phyloP scores from a whole-genome alignment of 352 stramenopile species.

The Pythium dissotocum region DNA sequence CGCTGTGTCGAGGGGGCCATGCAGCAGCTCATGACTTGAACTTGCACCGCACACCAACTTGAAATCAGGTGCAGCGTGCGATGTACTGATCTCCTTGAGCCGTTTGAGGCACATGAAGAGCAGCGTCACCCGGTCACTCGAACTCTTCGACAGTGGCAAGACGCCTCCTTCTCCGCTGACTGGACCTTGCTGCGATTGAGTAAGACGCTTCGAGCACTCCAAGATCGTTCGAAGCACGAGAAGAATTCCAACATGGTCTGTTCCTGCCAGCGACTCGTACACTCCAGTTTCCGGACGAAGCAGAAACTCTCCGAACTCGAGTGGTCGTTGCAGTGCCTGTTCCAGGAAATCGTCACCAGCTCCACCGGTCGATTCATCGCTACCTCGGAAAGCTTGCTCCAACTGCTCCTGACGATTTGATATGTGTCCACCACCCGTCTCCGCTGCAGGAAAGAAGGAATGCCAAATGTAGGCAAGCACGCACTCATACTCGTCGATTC shows the following conservation, averaged over 20 bases:
- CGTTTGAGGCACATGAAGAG: constrained; percentile 84
- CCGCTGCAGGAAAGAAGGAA: constrained; percentile 30
- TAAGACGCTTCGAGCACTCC: constrained; percentile 67
- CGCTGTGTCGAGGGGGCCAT: constrained; percentile 7
- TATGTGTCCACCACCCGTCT: background rate
- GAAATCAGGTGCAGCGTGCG: constrained; percentile 36
- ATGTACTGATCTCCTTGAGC: constrained; percentile 49
- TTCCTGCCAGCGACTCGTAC: constrained; percentile 60
- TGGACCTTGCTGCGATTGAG: constrained; percentile 21
- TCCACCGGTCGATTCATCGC: constrained; percentile 11
- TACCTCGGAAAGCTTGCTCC: constrained; percentile 58
- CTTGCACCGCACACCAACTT: constrained; percentile 55
- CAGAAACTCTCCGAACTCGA: constrained; percentile 58
- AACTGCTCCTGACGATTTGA: constrained; percentile 56
- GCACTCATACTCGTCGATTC: constrained; percentile 61
- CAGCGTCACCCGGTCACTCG: constrained; percentile 57
- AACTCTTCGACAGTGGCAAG: constrained; percentile 56
- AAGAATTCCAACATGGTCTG: constrained; percentile 70
- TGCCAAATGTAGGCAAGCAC: constrained; percentile 64
- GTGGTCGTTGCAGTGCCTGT: constrained; percentile 56
- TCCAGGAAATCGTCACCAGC: constrained; percentile 56
- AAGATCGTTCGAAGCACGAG: constrained; percentile 70
- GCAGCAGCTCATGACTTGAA: constrained; percentile 42
- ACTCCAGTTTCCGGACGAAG: constrained; percentile 37
- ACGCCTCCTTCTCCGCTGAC: background rate